Conservation (phyloP, 441 rosid species). For the Bocquillonia castaneifolia region DNA sequence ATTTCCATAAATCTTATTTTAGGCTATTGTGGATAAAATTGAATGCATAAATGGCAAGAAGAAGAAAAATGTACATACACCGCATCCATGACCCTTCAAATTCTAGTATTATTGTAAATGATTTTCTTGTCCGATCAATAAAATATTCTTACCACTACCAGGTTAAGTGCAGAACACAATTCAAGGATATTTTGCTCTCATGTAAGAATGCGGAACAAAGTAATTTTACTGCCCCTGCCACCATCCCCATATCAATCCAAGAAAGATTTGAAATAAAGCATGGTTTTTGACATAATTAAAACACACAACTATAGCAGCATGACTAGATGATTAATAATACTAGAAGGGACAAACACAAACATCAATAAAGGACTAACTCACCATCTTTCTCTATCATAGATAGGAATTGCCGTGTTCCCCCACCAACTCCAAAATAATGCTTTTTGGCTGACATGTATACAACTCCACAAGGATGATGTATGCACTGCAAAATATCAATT, state of each 20-base stretch:
- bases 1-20: background rate
- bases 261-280: background rate
- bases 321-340: background rate
- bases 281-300: background rate
- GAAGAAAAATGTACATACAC: background rate
- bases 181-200: background rate
- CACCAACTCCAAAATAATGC: slow-evolving; percentile 93
- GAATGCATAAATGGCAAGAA: background rate
- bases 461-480: slow-evolving; percentile 51
- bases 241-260: background rate
- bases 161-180: background rate
- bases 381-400: slow-evolving; percentile 77
- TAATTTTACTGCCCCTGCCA: background rate
- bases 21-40: background rate
- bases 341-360: background rate
- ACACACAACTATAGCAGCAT: background rate
- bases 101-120: background rate
- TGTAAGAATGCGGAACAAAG: background rate
- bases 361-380: slow-evolving; percentile 27
- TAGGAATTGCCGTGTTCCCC: slow-evolving; percentile 79
- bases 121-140: background rate
- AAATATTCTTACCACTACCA: background rate
- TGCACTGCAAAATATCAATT: slow-evolving; percentile 44
- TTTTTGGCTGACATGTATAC: slow-evolving; percentile 88
- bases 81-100: background rate